phyloP scores from a whole-genome alignment of 495 filamentous ascomycete species.

The Chaetomidium leptoderma region DNA sequence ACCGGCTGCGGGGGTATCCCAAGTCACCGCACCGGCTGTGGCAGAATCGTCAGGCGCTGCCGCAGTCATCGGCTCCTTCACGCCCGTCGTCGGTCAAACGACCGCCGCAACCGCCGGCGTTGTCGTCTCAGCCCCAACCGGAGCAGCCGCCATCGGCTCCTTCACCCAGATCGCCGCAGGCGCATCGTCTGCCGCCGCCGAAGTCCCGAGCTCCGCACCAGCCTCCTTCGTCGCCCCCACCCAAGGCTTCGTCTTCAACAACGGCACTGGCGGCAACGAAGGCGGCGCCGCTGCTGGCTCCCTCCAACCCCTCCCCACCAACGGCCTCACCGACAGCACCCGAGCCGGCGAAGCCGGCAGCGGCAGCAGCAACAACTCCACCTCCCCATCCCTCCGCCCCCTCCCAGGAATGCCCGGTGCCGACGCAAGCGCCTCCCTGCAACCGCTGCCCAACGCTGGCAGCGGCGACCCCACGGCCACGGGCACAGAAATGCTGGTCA shows the following conservation, averaged over 20 bases:
- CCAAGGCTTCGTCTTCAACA: constrained; percentile 3
- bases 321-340: background rate
- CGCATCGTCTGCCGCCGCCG: background rate
- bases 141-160: background rate
- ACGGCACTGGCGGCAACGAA: background rate
- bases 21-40: background rate
- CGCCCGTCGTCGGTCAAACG: background rate
- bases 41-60: background rate
- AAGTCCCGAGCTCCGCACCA: background rate
- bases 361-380: background rate
- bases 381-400: background rate
- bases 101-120: background rate
- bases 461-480: too few relatives aligned
- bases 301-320: constrained; percentile 1
- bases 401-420: background rate
- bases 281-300: background rate
- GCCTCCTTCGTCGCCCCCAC: constrained; percentile 6
- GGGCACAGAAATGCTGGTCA: too few relatives aligned
- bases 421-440: background rate
- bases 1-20: background rate
- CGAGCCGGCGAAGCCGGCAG: background rate
- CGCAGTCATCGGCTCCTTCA: constrained; percentile 2
- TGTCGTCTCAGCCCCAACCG: background rate
- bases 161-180: background rate
- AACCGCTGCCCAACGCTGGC: too few relatives aligned